Evolutionary conservation across 2,329 filamentous ascomycete species (phyloP).

Genomic region (Colletotrichum ledebouriae): DNA sequence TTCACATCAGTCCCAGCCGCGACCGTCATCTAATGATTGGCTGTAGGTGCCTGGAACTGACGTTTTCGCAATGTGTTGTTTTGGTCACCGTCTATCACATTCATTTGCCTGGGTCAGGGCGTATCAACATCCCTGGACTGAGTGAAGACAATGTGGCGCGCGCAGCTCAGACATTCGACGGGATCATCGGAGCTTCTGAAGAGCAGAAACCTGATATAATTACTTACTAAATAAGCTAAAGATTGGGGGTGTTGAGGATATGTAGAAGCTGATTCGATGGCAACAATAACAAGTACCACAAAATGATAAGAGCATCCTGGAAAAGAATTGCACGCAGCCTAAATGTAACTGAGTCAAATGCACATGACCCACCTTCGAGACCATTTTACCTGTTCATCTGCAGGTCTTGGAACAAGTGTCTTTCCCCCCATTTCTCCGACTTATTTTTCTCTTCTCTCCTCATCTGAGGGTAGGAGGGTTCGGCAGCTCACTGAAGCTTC

Average conservation of each 20-base stretch:
- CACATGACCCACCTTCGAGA: background rate
- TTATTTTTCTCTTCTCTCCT: constrained; percentile 55
- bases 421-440: too few relatives aligned
- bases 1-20: too few relatives aligned
- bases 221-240: background rate
- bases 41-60: constrained; percentile 19
- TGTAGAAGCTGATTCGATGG: too few relatives aligned
- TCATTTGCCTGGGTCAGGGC: constrained; percentile 24
- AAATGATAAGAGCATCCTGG: too few relatives aligned
- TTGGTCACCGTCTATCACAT: constrained; percentile 16
- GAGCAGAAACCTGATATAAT: background rate
- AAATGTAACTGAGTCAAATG: background rate
- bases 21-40: background rate
- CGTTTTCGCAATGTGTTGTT: constrained; percentile 17
- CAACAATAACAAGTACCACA: too few relatives aligned
- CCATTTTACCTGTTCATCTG: background rate
- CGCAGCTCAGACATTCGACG: constrained; percentile 29
- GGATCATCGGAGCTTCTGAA: background rate
- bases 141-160: constrained; percentile 13
- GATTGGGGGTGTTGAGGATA: too few relatives aligned
- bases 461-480: constrained; percentile 79
- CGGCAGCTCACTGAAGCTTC: constrained; percentile 87
- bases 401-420: too few relatives aligned
- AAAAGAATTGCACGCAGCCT: too few relatives aligned
- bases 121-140: constrained; percentile 31